Base-by-base conservation (phyloP, 441 rosid genomes). In the Isatis lusitanica region DNA sequence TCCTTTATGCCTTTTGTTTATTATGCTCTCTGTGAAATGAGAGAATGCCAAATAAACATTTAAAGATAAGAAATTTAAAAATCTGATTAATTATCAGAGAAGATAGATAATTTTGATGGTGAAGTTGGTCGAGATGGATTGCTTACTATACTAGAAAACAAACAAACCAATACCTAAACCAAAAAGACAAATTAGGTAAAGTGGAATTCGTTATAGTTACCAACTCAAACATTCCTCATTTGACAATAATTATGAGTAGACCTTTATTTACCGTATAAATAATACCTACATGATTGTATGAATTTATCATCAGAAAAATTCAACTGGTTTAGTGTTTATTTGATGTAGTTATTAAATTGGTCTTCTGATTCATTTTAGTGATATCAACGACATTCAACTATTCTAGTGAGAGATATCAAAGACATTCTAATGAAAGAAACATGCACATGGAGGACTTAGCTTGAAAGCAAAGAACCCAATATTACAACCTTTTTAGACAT, bases 401-500 rank as follows among this genome's bases (percentile, higher is more conserved):
- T 2, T 8, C 8, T 4, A 4, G 6, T 50, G 0, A 5, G 18
- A 21, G n/a, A 18, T 50, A 7, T 10, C 6, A 50, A 9, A 50
- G 15, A 21, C n/a, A 50, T 50, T 51, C 12, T 5, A 24, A 13
- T 50, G 68, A 18, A 48, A 74, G 50, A 42, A 24, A 61, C 33
- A 59, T 13, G 64, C 48, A 43, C 26, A 26, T 75, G 78, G 39
- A 78, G 62, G 63, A 73, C 90, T 84, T 85, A 71, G 72, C 66
- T 83, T 83, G 70, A 65, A 90, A 86, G 89, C 36, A 90, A 86
- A 83, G 82, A 81, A 83, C 74, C 52, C 65, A 21, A 16, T 68
- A 10, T 51, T 50, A 40, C 46, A 31, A 24, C 43, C 30, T 40
- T 28, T 60, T 36, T 53, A 61, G 18, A 51, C 59, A 47, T 47